These are phyloP conservation scores for Ocimum tenuiflorum DNA, from an alignment of 257 asterid genomes.

Conservation along the genomic window DNA sequence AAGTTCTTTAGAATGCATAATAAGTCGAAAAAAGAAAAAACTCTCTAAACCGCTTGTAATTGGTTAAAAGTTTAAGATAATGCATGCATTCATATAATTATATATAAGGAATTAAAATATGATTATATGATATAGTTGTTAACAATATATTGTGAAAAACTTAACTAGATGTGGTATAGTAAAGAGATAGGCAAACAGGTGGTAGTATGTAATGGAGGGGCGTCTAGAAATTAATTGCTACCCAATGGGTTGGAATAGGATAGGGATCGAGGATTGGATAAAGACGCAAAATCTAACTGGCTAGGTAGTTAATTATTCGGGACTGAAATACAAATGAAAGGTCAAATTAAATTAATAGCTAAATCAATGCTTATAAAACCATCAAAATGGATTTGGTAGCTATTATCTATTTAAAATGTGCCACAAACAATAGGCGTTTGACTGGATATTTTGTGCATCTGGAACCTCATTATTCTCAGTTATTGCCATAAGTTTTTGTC, in stretches of 20 bases:
- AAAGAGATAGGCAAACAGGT: background rate
- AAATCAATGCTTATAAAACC: background rate
- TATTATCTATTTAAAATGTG: no score
- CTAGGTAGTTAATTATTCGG: background rate
- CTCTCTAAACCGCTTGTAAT: no score
- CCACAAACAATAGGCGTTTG: background rate
- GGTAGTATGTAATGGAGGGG: background rate
- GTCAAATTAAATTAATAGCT: background rate
- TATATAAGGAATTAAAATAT: no score
- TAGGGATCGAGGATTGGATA: background rate
- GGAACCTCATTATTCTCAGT: background rate
- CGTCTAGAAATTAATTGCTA: conserved; percentile 3
- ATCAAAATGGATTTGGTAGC: conserved; percentile 20
- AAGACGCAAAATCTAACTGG: background rate
- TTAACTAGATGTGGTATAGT: no score
- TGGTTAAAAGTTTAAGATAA: no score
- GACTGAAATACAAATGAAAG: background rate
- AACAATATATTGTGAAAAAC: no score
- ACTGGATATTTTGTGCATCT: background rate
- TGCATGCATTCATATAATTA: no score
- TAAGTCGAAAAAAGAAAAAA: no score
- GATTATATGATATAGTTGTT: no score
- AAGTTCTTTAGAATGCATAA: no score
- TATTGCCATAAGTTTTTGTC: background rate
- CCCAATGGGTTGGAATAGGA: background rate